Evolutionary conservation across 371 early-diverging fungal species (phyloP).

Genomic region (Mortierella sp.): DNA sequence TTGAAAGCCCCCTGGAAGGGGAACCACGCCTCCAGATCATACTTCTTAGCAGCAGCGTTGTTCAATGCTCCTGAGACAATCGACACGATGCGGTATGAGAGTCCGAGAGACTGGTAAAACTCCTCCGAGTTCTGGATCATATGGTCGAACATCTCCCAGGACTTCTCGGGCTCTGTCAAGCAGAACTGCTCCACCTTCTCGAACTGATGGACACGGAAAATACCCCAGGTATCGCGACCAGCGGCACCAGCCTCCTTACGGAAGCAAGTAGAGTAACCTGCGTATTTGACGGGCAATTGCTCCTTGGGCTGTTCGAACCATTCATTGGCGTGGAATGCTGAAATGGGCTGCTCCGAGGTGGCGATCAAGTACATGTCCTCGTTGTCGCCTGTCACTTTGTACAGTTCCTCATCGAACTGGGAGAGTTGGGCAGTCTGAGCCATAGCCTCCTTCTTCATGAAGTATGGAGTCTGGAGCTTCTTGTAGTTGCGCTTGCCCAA

Average conservation of each 20-base stretch:
- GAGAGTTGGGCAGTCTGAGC: slow-evolving; percentile 98
- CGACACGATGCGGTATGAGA: slow-evolving; percentile 96
- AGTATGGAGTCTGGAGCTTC: slow-evolving; percentile 98
- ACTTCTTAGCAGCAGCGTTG: slow-evolving; percentile 99
- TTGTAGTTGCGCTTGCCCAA: slow-evolving; percentile 89
- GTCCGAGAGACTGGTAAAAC: slow-evolving; percentile 95
- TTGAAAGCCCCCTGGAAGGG: slow-evolving; percentile 98
- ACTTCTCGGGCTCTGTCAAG: slow-evolving; percentile 96
- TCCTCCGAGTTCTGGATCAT: slow-evolving; percentile 96
- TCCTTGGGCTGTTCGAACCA: slow-evolving; percentile 94
- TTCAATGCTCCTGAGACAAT: slow-evolving; percentile 98
- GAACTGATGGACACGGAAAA: slow-evolving; percentile 99
- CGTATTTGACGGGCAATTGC: slow-evolving; percentile 95
- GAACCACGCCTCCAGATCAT: slow-evolving; percentile 99
- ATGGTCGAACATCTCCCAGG: slow-evolving; percentile 97
- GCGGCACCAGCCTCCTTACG: slow-evolving; percentile 99
- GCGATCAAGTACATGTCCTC: slow-evolving; percentile 99
- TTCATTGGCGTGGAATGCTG: slow-evolving; percentile 96
- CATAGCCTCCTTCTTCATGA: slow-evolving; percentile 99
- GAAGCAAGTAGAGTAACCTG: slow-evolving; percentile 99
- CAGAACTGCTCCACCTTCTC: slow-evolving; percentile 99
- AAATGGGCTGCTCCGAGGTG: slow-evolving; percentile 99
- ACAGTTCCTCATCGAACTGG: slow-evolving; percentile 99
- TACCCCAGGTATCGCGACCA: slow-evolving; percentile 99
- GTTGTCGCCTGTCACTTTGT: slow-evolving; percentile 92